These are phyloP conservation scores for Trichosporon sp. DNA, from an alignment of 1,284 basidiomycete species.

Conservation along the genomic window DNA sequence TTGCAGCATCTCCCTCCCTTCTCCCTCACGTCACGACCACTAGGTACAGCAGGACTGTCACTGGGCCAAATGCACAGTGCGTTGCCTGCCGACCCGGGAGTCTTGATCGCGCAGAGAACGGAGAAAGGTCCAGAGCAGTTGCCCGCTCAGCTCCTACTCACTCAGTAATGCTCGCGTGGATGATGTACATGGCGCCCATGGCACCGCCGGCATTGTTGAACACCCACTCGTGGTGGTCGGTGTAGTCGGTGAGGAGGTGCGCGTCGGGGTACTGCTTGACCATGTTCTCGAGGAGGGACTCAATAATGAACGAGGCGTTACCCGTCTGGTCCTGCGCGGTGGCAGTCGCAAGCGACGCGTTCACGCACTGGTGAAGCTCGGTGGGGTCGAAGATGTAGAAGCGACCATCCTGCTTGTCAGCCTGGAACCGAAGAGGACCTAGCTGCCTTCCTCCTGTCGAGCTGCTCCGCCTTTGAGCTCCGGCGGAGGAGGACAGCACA, in stretches of 20 bases:
- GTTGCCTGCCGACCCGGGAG: too few species aligned
- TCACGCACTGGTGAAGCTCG: conserved; percentile 68
- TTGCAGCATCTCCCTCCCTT: too few species aligned
- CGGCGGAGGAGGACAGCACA: background rate
- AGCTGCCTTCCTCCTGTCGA: background rate
- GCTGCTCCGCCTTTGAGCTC: background rate
- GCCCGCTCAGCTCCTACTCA: conserved; percentile 62
- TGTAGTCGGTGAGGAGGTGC: conserved; percentile 65
- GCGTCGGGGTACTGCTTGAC: conserved; percentile 66
- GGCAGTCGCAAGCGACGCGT: conserved; percentile 68
- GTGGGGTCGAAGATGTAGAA: conserved; percentile 74
- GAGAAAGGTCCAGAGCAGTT: too few species aligned
- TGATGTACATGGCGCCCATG: conserved; percentile 95
- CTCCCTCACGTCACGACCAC: too few species aligned
- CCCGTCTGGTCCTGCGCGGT: conserved; percentile 26
- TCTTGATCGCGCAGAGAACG: too few species aligned
- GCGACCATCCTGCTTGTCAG: conserved; percentile 52
- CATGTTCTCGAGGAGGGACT: conserved; percentile 72
- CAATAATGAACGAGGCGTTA: conserved; percentile 63
- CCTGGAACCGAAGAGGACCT: background rate
- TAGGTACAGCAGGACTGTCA: too few species aligned
- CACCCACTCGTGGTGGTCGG: conserved; percentile 75
- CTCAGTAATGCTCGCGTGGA: conserved; percentile 91
- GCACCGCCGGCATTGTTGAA: conserved; percentile 98
- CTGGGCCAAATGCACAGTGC: too few species aligned